Evolutionary conservation across 768 basidiomycete species (phyloP).

Genomic region (Russula lepida): DNA sequence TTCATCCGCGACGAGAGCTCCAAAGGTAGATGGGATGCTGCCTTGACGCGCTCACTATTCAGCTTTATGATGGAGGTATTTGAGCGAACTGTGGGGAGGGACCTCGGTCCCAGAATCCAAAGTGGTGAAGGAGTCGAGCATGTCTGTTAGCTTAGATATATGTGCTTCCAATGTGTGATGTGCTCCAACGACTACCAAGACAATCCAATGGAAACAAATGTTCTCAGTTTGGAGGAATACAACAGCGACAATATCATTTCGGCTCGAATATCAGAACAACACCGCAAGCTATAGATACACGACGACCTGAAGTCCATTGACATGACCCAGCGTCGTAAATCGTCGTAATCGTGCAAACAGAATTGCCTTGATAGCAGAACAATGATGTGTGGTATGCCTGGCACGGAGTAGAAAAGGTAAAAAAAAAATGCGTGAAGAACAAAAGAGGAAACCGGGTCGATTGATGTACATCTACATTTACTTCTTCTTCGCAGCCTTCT

Average conservation of each 20-base stretch:
- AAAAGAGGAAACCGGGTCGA: constrained; percentile 31
- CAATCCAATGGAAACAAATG: not conserved
- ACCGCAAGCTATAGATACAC: constrained; percentile 25
- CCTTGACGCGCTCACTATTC: constrained; percentile 73
- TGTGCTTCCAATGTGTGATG: not conserved
- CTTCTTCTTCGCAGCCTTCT: constrained; percentile 95
- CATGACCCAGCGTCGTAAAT: constrained; percentile 25
- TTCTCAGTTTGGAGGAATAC: constrained; percentile 22
- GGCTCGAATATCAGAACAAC: constrained; percentile 25
- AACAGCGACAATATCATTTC: constrained; percentile 27
- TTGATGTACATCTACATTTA: constrained; percentile 67
- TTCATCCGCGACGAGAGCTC: constrained; percentile 89
- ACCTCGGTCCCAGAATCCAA: constrained; percentile 62
- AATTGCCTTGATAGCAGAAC: constrained; percentile 25
- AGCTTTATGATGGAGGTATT: constrained; percentile 90
- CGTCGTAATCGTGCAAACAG: constrained; percentile 31
- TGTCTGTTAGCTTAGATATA: constrained; percentile 51
- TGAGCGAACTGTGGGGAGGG: constrained; percentile 76
- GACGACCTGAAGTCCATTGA: constrained; percentile 23
- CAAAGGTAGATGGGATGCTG: constrained; percentile 95
- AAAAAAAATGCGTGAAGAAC: constrained; percentile 33
- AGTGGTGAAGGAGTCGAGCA: constrained; percentile 54
- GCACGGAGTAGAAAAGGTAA: constrained; percentile 33
- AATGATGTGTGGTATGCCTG: constrained; percentile 27
- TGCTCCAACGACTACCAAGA: too few relatives aligned